These are phyloP conservation scores for Canavalia gladiata DNA, from an alignment of 306 rosid genomes.

Conservation along the genomic window DNA sequence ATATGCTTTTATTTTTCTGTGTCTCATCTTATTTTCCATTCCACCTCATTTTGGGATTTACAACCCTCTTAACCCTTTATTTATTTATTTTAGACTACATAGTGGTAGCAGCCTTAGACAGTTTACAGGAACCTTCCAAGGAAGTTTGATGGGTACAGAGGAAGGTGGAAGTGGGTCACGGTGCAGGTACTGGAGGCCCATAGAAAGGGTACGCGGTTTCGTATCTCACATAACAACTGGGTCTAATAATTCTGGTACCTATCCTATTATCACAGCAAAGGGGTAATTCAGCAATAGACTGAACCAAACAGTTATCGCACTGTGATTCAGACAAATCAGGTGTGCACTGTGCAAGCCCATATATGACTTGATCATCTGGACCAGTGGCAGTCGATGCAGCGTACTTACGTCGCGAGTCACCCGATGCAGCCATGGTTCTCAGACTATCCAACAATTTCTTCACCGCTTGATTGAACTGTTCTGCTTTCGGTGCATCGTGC, in stretches of 20 bases:
- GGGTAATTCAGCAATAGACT: not conserved
- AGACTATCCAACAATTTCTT: not conserved
- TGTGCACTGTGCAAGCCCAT: conserved; percentile 56
- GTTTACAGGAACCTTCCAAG: conserved; percentile 8
- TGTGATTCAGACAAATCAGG: conserved; percentile 41
- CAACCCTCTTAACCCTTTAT: too few relatives aligned
- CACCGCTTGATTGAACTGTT: conserved; percentile 8
- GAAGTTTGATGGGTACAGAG: not conserved
- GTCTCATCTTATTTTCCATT: too few relatives aligned
- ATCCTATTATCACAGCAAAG: conserved; percentile 29
- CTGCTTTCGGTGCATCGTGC: not conserved
- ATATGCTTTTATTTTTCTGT: too few relatives aligned
- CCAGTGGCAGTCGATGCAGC: not conserved
- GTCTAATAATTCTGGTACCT: conserved; percentile 41
- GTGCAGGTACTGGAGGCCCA: not conserved
- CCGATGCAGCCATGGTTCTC: conserved; percentile 1
- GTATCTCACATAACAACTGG: conserved; percentile 49
- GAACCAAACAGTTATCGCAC: conserved; percentile 42
- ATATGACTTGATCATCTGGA: not conserved
- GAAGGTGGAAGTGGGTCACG: not conserved
- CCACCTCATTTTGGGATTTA: too few relatives aligned
- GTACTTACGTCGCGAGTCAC: conserved; percentile 31
- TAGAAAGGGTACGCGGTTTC: not conserved
- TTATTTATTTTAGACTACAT: too few relatives aligned
- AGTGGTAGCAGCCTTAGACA: too few relatives aligned